A percentile compares a stretch with the other conserved stretches of the same genome.
Conservation (phyloP, 768 basidiomycete genomes). For the Tubosaeta sp. region DNA sequence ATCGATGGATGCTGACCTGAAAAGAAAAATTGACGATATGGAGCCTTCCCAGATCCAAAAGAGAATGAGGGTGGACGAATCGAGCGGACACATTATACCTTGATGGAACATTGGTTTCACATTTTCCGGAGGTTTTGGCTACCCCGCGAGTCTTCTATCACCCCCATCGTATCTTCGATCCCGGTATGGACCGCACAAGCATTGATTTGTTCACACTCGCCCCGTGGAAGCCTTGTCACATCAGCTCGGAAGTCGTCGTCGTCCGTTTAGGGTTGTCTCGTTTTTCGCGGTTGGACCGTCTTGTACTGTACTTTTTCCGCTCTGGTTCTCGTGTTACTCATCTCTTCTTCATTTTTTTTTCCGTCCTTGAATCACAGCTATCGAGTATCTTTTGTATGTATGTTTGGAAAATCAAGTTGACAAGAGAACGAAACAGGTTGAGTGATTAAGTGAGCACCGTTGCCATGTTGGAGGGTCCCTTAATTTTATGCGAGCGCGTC, state of each 20-base stretch:
- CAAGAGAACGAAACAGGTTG: background rate
- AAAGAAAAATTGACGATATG: slow-evolving; percentile 53
- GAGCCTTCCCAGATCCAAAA: slow-evolving; percentile 53
- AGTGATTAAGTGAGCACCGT: slow-evolving; percentile 9
- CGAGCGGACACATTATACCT: slow-evolving; percentile 49
- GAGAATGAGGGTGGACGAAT: slow-evolving; percentile 68
- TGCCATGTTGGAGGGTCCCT: slow-evolving; percentile 26
- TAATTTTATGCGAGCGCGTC: slow-evolving; percentile 16
- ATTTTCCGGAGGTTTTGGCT: slow-evolving; percentile 20
- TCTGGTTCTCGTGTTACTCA: slow-evolving; percentile 14
- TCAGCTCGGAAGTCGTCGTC: slow-evolving; percentile 28
- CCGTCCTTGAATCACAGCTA: slow-evolving; percentile 20
- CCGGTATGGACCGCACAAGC: slow-evolving; percentile 28
- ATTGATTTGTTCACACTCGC: slow-evolving; percentile 23
- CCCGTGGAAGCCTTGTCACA: slow-evolving; percentile 27
- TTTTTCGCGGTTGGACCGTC: slow-evolving; percentile 31
- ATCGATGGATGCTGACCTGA: slow-evolving; percentile 53
- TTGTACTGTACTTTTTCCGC: slow-evolving; percentile 32
- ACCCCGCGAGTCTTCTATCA: slow-evolving; percentile 20
- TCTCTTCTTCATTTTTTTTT: slow-evolving; percentile 10
- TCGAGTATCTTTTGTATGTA: slow-evolving; percentile 28
- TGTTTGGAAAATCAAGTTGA: slow-evolving; percentile 22
- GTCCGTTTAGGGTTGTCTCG: slow-evolving; percentile 32
- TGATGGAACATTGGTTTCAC: slow-evolving; percentile 35
- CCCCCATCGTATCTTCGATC: slow-evolving; percentile 23